These are phyloP conservation scores for Blastobotrys persicus DNA, from an alignment of 1,139 yeast genomes.

Conservation along the genomic window DNA sequence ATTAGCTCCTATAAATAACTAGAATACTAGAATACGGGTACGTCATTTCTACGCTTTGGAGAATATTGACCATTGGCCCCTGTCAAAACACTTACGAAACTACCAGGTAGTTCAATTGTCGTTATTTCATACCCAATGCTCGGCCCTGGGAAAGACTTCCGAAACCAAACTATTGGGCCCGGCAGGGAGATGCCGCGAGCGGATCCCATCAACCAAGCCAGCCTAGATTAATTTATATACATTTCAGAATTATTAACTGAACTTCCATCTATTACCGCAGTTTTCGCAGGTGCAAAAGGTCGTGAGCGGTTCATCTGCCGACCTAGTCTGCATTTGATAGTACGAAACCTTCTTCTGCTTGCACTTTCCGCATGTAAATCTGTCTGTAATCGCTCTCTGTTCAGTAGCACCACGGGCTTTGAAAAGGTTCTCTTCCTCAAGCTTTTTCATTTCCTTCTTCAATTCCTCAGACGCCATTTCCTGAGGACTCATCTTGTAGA, in stretches of 20 bases:
- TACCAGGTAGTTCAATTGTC: no score
- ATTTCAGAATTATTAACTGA: constrained; percentile 34
- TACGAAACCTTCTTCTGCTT: constrained; percentile 95
- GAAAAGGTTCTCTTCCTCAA: constrained; percentile 84
- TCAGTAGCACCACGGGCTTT: constrained; percentile 99
- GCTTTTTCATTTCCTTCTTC: constrained; percentile 78
- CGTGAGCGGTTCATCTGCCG: constrained; percentile 98
- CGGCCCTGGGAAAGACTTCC: no score
- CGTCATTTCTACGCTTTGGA: no score
- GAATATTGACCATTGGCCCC: no score
- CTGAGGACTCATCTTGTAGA: constrained; percentile 81
- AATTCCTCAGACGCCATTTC: constrained; percentile 91
- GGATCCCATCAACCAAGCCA: not conserved
- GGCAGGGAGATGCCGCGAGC: no score
- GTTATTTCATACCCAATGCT: no score
- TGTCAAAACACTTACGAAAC: no score
- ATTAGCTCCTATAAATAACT: no score
- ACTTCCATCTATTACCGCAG: constrained; percentile 98
- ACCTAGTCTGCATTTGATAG: constrained; percentile 95
- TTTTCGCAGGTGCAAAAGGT: constrained; percentile 97
- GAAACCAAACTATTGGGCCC: no score
- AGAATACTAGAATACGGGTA: no score
- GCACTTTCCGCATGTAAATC: constrained; percentile 97
- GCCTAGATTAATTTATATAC: not conserved
- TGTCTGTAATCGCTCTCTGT: constrained; percentile 91